phyloP scores from a whole-genome alignment of 371 early-diverging fungal species.

The Haplosporangium sp. region DNA sequence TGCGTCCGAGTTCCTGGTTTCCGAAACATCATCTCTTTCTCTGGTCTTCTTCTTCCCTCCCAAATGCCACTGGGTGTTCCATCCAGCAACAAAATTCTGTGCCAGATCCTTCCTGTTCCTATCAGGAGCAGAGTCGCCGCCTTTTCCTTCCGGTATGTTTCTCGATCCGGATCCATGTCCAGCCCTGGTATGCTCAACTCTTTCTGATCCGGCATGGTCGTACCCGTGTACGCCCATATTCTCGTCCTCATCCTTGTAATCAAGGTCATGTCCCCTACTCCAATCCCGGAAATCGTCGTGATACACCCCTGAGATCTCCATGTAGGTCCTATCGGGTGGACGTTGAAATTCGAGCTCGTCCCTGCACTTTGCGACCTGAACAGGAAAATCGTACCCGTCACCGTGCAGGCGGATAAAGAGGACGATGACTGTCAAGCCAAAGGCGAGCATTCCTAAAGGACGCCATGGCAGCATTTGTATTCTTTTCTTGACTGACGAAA shows the following conservation, averaged over 20 bases:
- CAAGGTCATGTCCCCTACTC: background rate
- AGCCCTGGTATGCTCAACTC: background rate
- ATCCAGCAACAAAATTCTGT: constrained; percentile 24
- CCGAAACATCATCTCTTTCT: background rate
- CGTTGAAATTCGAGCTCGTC: constrained; percentile 15
- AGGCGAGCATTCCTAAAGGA: constrained; percentile 45
- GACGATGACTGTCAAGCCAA: constrained; percentile 44
- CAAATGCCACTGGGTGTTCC: constrained; percentile 38
- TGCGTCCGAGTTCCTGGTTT: background rate
- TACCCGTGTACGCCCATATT: background rate
- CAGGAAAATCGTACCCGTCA: constrained; percentile 44
- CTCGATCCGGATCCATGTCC: too few species aligned
- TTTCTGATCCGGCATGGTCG: background rate
- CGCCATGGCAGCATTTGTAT: constrained; percentile 49
- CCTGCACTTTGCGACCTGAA: constrained; percentile 7
- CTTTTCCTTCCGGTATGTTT: too few species aligned
- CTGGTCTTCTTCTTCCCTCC: constrained; percentile 14
- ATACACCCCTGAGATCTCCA: constrained; percentile 34
- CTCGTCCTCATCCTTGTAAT: background rate
- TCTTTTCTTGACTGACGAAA: background rate
- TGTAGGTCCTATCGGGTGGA: constrained; percentile 19
- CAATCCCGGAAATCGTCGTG: constrained; percentile 17
- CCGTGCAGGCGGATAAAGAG: constrained; percentile 52
- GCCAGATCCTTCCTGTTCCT: constrained; percentile 3
- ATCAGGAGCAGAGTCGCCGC: too few species aligned